Base-by-base conservation (phyloP, 441 rosid genomes). In the Populus trichocarpa region DNA sequence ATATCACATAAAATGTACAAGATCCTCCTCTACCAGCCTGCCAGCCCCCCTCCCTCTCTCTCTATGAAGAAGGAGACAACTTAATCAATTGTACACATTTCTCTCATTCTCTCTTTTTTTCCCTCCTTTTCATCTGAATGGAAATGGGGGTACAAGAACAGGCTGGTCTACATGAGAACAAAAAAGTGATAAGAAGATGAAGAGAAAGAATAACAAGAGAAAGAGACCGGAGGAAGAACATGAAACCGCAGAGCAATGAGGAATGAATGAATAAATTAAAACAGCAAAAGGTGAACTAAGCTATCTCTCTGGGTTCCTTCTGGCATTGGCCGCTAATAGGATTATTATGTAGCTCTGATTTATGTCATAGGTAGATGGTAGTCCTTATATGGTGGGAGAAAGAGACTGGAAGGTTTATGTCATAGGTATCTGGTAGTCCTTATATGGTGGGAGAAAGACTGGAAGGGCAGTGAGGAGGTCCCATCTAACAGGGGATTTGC, bases 231-330 rank as follows among this genome's bases (percentile, higher is more conserved):
- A 68, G 75, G 76, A 73, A 71, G 82, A 73, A 81, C 71, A 78
- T 72, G 83, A 87, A 84, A 82, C 88, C 89, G 80, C 77, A 83
- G 88, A 84, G 84, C 84, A 85, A 83, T 83, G 88, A 80, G 80
- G 78, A 86, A 90, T 84, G 87, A 89, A 89, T 84, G 85, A 89
- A 90, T 78, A 79, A 88, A 90, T 82, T 72, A 80, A 80, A 82
- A 79, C 81, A 77, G 88, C 90, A 81, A 85, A 85, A 83, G 86
- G 81, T 77, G 81, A 82, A 83, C 90, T 87, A 86, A 78, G 79
- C 96, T 94, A 89, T 84, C 89, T 88, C 87, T 86, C 85, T 81
- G 82, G 89, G 82, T 76, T 85, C 87, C 86, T 22, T 78, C 81
- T 74, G 78, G 86, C 86, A 81, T 78, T 84, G 83, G 82, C 87